phyloP scores from a whole-genome alignment of 305 asterid genomes.

The Solanum chacoense region DNA sequence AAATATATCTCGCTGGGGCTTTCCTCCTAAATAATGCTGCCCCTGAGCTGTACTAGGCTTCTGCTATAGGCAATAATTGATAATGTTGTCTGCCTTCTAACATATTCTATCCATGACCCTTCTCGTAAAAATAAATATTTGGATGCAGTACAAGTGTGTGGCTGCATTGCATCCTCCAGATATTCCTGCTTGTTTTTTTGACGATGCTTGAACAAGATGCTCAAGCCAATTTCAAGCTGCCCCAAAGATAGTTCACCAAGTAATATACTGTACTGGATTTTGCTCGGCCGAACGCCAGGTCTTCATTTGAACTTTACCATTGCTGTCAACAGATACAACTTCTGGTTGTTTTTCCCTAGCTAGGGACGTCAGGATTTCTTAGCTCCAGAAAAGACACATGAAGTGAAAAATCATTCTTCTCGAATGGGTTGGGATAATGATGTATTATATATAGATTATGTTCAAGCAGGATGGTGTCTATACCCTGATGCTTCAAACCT shows the following conservation, averaged over 20 bases:
- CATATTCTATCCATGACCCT: neutral
- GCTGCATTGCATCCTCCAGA: conserved; percentile 37
- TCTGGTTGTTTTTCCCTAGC: neutral
- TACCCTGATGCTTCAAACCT: neutral
- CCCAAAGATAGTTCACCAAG: neutral
- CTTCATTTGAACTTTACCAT: neutral
- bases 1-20: neutral
- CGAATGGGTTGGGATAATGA: neutral
- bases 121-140: conserved; percentile 2
- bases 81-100: neutral
- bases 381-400: neutral
- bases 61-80: neutral
- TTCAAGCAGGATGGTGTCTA: neutral
- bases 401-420: neutral
- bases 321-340: neutral
- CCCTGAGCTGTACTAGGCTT: neutral
- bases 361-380: neutral
- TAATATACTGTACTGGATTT: neutral
- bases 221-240: neutral
- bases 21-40: neutral
- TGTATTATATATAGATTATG: neutral
- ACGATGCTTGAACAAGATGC: conserved; percentile 9
- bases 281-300: neutral
- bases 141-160: conserved; percentile 45
- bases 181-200: conserved; percentile 36